These are phyloP conservation scores for Cladophialophora immunda DNA, from an alignment of 2,329 filamentous ascomycete species.

Conservation along the genomic window DNA sequence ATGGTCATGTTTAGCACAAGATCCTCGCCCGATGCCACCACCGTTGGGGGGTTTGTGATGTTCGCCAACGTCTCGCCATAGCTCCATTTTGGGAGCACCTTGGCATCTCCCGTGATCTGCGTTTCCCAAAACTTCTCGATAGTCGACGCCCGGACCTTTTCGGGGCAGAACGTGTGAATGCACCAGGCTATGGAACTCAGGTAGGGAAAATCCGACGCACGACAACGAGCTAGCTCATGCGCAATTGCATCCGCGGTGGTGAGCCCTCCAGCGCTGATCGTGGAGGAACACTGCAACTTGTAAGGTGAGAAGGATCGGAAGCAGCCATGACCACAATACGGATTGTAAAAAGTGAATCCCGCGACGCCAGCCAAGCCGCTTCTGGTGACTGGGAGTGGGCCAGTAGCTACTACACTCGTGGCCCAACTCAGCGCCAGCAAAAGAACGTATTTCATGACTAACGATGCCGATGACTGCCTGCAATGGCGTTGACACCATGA, in stretches of 20 bases:
- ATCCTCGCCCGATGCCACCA: slow-evolving; percentile 3
- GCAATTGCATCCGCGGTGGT: slow-evolving; percentile 5
- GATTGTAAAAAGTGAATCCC: slow-evolving; percentile 6
- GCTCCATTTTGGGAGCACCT: slow-evolving; percentile 12
- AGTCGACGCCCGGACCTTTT: slow-evolving; percentile 19
- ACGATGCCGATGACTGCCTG: not conserved
- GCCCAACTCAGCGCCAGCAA: not conserved
- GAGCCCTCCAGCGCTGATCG: not conserved
- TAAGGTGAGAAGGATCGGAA: slow-evolving; percentile 6
- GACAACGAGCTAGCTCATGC: not conserved
- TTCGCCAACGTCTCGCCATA: slow-evolving; percentile 22
- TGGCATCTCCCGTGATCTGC: slow-evolving; percentile 15
- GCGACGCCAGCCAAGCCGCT: not conserved
- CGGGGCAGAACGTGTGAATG: slow-evolving; percentile 6
- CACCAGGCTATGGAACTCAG: slow-evolving; percentile 13
- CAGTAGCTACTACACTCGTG: slow-evolving; percentile 2
- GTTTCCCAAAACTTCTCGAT: slow-evolving; percentile 27
- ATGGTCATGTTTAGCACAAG: slow-evolving; percentile 13
- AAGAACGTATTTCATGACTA: slow-evolving; percentile 1
- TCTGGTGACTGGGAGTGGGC: slow-evolving; percentile 7
- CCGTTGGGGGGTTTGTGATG: slow-evolving; percentile 10
- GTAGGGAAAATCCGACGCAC: slow-evolving; percentile 9
- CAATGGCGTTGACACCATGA: not conserved
- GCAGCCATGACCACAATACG: slow-evolving; percentile 6
- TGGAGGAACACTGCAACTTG: not conserved